These are phyloP conservation scores for Elongisporangium senticosum DNA, from an alignment of 352 stramenopile genomes.

Conservation along the genomic window DNA sequence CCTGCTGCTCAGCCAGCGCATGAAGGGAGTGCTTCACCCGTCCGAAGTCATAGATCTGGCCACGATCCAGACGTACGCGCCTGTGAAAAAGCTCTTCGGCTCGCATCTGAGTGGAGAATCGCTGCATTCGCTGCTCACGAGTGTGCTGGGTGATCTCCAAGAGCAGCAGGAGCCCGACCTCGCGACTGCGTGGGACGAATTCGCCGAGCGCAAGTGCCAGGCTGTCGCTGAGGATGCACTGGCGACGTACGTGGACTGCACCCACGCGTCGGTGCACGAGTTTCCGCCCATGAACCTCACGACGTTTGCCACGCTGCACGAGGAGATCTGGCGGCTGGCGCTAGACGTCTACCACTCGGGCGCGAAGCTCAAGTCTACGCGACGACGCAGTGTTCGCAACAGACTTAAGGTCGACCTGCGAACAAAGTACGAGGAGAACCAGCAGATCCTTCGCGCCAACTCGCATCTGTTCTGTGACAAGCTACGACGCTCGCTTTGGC, in stretches of 20 bases:
- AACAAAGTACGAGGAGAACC: conserved; percentile 29
- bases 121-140: conserved; percentile 36
- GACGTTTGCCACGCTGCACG: conserved; percentile 59
- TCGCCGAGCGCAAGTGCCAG: conserved; percentile 49
- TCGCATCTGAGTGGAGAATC: conserved; percentile 52
- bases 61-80: conserved; percentile 13
- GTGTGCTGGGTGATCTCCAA: conserved; percentile 18
- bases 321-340: conserved; percentile 62
- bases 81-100: conserved; percentile 63
- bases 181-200: conserved; percentile 56
- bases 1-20: background rate
- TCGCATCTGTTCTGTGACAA: conserved; percentile 50
- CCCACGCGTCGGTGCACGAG: conserved; percentile 52
- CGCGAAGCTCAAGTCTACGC: conserved; percentile 29
- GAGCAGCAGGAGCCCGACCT: conserved; percentile 41
- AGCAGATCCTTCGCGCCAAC: conserved; percentile 27
- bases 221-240: conserved; percentile 52
- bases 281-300: conserved; percentile 54
- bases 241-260: conserved; percentile 69
- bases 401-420: conserved; percentile 49
- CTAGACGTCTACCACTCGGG: conserved; percentile 62
- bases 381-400: conserved; percentile 35
- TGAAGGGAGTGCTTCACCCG: background rate
- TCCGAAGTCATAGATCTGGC: background rate
- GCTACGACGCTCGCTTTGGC: conserved; percentile 36